Percentiles rank a stretch among this genome's conserved stretches.
These are phyloP conservation scores for Letharia lupina DNA, from an alignment of 495 filamentous ascomycete species.

Conservation along the genomic window DNA sequence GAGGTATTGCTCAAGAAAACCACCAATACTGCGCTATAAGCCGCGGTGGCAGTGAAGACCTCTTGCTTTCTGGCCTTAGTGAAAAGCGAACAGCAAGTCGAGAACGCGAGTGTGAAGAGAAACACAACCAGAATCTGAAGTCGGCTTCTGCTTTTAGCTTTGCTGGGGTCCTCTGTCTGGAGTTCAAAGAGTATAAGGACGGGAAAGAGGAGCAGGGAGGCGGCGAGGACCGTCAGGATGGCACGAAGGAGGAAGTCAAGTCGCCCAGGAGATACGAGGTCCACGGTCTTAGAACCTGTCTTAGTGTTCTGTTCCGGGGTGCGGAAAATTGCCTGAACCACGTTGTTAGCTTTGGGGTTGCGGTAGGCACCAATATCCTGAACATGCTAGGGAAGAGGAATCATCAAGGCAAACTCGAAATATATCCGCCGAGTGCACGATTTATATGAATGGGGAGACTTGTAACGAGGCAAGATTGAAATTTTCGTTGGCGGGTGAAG, in stretches of 20 bases:
- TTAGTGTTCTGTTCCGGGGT: slow-evolving; percentile 2
- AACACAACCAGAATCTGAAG: slow-evolving; percentile 15
- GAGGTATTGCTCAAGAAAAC: slow-evolving; percentile 25
- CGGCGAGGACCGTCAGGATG: slow-evolving; percentile 8
- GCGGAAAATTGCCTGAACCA: slow-evolving; percentile 13
- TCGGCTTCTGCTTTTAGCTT: slow-evolving; percentile 2
- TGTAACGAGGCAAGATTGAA: too few species aligned
- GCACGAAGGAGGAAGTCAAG: slow-evolving; percentile 9
- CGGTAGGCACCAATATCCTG: too few species aligned
- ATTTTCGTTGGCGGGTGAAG: too few species aligned
- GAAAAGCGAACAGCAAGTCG: slow-evolving; percentile 19
- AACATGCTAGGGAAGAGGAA: too few species aligned
- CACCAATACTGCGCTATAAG: slow-evolving; percentile 27
- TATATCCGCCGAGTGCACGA: too few species aligned
- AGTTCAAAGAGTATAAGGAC: slow-evolving; percentile 13
- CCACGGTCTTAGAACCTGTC: slow-evolving; percentile 1
- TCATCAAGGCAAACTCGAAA: too few species aligned
- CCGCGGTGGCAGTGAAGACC: slow-evolving; percentile 26
- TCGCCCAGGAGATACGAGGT: slow-evolving; percentile 9
- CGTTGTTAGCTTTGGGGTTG: too few species aligned
- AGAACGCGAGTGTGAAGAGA: slow-evolving; percentile 19
- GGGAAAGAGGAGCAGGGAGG: slow-evolving; percentile 8
- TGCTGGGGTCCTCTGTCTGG: background rate
- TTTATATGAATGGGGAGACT: too few species aligned
- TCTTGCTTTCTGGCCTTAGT: slow-evolving; percentile 26